A percentile compares a stretch with the other conserved stretches of the same genome.
Conservation (phyloP, 2,329 filamentous ascomycete species). For the Pestalotiopsis sp. region DNA sequence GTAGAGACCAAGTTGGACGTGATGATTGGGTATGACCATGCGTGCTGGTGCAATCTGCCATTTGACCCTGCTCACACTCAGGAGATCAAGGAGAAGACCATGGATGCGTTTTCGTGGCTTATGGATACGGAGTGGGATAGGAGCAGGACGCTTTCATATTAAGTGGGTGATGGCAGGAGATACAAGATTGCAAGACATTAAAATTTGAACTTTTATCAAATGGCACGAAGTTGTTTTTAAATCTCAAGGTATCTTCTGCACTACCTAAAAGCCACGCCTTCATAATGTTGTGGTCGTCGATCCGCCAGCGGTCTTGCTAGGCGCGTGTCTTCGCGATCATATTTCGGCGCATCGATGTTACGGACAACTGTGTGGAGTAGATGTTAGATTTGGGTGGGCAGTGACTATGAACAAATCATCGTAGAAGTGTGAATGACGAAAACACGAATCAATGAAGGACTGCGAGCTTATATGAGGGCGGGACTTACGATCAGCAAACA, state of each 20-base stretch:
- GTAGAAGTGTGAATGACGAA: too few relatives aligned
- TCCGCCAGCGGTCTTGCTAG: neutral
- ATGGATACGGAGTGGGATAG: neutral
- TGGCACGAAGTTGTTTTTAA: neutral
- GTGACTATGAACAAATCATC: neutral
- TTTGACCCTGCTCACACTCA: neutral
- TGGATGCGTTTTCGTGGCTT: neutral
- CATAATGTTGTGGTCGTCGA: neutral
- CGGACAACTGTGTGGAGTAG: neutral
- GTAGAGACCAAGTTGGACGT: neutral
- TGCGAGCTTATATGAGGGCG: neutral
- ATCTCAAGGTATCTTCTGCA: neutral
- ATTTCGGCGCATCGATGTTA: constrained; percentile 2
- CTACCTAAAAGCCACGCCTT: neutral
- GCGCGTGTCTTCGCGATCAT: neutral
- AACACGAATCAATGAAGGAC: too few relatives aligned
- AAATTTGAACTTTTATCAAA: neutral
- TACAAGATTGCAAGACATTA: neutral
- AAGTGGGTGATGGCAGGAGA: neutral
- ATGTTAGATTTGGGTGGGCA: neutral
- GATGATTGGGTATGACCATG: neutral
- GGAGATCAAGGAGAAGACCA: neutral
- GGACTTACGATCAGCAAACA: constrained; percentile 4
- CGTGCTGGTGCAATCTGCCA: neutral
- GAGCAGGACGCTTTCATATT: neutral